A percentile compares a stretch with the other conserved stretches of the same genome.
phyloP scores from a whole-genome alignment of 2,329 filamentous ascomycete species.

The Ophiostoma triangulosporum region DNA sequence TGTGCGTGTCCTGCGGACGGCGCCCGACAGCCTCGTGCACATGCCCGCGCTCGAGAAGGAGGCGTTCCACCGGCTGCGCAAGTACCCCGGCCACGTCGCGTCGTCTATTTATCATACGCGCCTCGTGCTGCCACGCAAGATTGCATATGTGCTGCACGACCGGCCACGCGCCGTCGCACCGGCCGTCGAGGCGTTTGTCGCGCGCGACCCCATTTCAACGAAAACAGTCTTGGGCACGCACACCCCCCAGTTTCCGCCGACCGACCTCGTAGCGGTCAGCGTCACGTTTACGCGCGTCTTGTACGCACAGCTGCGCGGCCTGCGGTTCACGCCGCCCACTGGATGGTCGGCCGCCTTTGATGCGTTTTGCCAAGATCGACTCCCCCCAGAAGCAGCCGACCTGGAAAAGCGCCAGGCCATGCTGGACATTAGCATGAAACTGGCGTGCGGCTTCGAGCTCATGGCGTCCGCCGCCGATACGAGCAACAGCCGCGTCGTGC shows the following conservation, averaged over 20 bases:
- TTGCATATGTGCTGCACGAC: slow-evolving; percentile 66
- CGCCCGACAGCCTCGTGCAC: slow-evolving; percentile 48
- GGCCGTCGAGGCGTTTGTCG: slow-evolving; percentile 82
- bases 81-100: slow-evolving; percentile 65
- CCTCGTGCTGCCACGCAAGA: slow-evolving; percentile 63
- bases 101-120: slow-evolving; percentile 64
- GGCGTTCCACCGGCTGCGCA: slow-evolving; percentile 76
- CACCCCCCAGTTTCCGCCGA: slow-evolving; percentile 51
- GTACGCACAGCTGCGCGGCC: slow-evolving; percentile 80
- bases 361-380: slow-evolving; percentile 12
- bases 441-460: slow-evolving; percentile 86
- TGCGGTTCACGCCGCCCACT: slow-evolving; percentile 58
- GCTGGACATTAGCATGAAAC: slow-evolving; percentile 73
- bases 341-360: slow-evolving; percentile 30
- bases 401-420: slow-evolving; percentile 21
- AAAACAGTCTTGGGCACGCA: slow-evolving; percentile 41
- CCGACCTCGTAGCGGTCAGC: slow-evolving; percentile 67
- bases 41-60: slow-evolving; percentile 69
- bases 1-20: slow-evolving; percentile 42
- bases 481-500: slow-evolving; percentile 51
- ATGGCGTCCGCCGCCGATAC: slow-evolving; percentile 55
- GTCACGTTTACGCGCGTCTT: slow-evolving; percentile 77
- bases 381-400: neutral
- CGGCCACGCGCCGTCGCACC: slow-evolving; percentile 66
- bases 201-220: slow-evolving; percentile 67